phyloP scores from a whole-genome alignment of 805 yeast species.

The Pichia occidentalis region DNA sequence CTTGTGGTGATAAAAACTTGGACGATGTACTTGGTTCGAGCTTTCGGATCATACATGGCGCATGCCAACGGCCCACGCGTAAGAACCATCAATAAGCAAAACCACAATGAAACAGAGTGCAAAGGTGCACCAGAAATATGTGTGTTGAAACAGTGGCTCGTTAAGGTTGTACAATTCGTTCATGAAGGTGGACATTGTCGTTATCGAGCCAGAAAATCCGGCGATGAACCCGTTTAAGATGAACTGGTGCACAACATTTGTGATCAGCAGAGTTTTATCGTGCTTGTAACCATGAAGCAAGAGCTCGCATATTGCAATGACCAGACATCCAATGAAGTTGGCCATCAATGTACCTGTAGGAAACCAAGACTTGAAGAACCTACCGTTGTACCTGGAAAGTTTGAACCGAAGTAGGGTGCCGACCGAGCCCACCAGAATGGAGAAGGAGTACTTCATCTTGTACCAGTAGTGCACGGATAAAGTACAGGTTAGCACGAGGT shows the following conservation, averaged over 20 bases:
- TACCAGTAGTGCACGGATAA: conserved; percentile 34
- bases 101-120: conserved; percentile 40
- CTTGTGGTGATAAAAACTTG: too few species aligned
- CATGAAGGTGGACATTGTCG: conserved; percentile 67
- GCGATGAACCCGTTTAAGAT: conserved; percentile 22
- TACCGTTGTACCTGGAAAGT: conserved; percentile 45
- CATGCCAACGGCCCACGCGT: conserved; percentile 57
- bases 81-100: conserved; percentile 63
- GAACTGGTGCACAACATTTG: conserved; percentile 14
- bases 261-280: conserved; percentile 10
- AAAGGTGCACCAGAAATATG: conserved; percentile 47
- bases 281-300: conserved; percentile 16
- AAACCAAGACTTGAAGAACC: conserved; percentile 31
- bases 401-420: conserved; percentile 59
- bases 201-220: conserved; percentile 28
- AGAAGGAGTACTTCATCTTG: conserved; percentile 62
- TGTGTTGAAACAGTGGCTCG: conserved; percentile 30
- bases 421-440: conserved; percentile 61
- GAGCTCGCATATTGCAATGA: conserved; percentile 19
- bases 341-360: conserved; percentile 48
- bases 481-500: conserved; percentile 37
- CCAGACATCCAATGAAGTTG: conserved; percentile 22
- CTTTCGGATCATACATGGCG: background rate
- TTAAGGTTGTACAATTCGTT: conserved; percentile 44
- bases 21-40: too few species aligned